Percentiles rank a stretch among this genome's conserved stretches.
These are phyloP conservation scores for Triticum turgidum DNA, from an alignment of 176 grass and related monocot genomes.

Conservation along the genomic window DNA sequence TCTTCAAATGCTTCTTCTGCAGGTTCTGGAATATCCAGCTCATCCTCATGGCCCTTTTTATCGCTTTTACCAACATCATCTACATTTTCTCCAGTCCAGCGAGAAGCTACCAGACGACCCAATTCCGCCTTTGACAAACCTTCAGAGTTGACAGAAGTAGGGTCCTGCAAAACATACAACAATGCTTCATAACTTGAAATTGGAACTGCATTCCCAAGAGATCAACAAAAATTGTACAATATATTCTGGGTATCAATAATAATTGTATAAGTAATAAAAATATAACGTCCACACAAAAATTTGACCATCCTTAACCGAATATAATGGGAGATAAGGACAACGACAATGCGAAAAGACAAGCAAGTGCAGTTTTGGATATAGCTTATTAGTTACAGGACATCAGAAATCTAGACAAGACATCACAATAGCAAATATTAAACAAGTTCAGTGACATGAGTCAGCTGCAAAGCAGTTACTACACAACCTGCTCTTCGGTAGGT, in stretches of 20 bases:
- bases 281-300: background rate
- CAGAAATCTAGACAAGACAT: slow-evolving; percentile 21
- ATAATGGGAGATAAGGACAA: slow-evolving; percentile 3
- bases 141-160: slow-evolving; percentile 48
- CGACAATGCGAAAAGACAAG: background rate
- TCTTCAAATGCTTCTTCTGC: slow-evolving; percentile 57
- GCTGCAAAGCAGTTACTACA: slow-evolving; percentile 11
- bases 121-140: slow-evolving; percentile 90
- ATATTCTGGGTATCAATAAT: slow-evolving; percentile 11
- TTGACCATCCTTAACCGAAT: background rate
- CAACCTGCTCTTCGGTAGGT: slow-evolving; percentile 42
- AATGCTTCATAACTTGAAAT: background rate
- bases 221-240: background rate
- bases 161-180: slow-evolving; percentile 53
- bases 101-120: slow-evolving; percentile 86
- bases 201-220: background rate
- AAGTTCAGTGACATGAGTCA: slow-evolving; percentile 8
- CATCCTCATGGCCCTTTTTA: slow-evolving; percentile 45
- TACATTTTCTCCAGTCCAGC: slow-evolving; percentile 81
- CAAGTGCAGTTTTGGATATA: background rate
- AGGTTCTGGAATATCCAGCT: slow-evolving; percentile 43
- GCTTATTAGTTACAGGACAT: slow-evolving; percentile 2
- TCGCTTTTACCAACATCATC: slow-evolving; percentile 44
- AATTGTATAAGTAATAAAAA: slow-evolving; percentile 19
- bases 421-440: slow-evolving; percentile 22